Evolutionary conservation across 345 rosid species (phyloP).

Genomic region (Kernera saxatilis): DNA sequence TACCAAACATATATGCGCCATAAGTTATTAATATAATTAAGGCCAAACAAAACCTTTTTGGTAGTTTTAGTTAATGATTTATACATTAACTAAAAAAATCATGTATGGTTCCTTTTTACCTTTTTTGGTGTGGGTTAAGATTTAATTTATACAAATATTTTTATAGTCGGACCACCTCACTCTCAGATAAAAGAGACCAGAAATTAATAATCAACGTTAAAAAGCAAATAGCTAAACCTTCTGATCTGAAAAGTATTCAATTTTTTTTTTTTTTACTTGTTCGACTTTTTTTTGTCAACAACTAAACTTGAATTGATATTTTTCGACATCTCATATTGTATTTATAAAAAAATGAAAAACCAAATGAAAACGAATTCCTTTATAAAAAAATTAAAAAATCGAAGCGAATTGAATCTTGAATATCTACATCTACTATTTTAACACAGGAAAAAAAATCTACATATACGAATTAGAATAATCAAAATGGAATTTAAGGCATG

Average conservation of each 20-base stretch:
- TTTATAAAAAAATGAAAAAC: too few species aligned
- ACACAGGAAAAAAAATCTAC: too few species aligned
- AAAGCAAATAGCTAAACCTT: neutral
- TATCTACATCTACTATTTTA: neutral
- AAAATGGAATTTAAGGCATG: too few species aligned
- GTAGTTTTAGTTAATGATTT: neutral
- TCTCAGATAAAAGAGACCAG: neutral
- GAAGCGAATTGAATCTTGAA: neutral
- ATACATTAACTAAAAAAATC: neutral
- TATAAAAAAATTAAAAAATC: too few species aligned
- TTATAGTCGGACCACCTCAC: conserved; percentile 1
- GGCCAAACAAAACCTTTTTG: conserved; percentile 12
- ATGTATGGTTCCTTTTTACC: neutral
- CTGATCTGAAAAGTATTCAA: neutral
- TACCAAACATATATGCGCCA: conserved; percentile 6
- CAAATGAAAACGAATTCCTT: too few species aligned
- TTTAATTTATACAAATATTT: neutral
- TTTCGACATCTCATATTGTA: neutral
- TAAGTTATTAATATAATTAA: conserved; percentile 9
- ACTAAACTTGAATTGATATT: too few species aligned
- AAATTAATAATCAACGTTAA: neutral
- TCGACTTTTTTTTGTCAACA: neutral
- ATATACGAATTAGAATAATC: neutral
- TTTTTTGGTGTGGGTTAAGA: conserved; percentile 7
- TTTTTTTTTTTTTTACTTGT: neutral